phyloP scores from a whole-genome alignment of 108 stramenopile genomes.

The Fragilariopsis cylindrus region DNA sequence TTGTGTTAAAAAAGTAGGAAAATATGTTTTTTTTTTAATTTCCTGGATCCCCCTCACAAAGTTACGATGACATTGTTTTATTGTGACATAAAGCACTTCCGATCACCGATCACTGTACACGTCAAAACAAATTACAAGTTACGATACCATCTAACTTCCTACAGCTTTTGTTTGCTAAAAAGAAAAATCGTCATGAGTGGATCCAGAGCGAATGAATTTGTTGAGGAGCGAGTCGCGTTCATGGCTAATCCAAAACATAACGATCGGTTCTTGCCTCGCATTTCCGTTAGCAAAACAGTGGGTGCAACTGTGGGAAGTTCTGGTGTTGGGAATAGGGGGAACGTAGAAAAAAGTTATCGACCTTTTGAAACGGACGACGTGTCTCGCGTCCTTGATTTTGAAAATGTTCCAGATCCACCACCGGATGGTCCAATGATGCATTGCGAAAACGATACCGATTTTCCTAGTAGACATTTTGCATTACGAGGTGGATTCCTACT shows the following conservation, averaged over 20 bases:
- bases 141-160: no score
- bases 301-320: constrained; percentile 13
- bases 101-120: no score
- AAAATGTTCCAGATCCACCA: constrained; percentile 60
- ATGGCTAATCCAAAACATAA: constrained; percentile 20
- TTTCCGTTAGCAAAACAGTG: constrained; percentile 37
- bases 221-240: constrained; percentile 43
- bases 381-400: constrained; percentile 75
- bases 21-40: no score
- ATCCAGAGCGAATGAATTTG: constrained; percentile 33
- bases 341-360: constrained; percentile 46
- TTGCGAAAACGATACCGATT: constrained; percentile 51
- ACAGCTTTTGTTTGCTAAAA: no score
- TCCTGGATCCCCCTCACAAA: no score
- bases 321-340: constrained; percentile 4
- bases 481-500: constrained; percentile 75
- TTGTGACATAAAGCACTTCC: no score
- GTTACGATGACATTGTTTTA: no score
- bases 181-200: neutral
- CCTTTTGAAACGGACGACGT: constrained; percentile 55
- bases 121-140: no score
- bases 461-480: constrained; percentile 61
- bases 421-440: constrained; percentile 66
- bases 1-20: no score
- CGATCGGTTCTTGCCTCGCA: constrained; percentile 40